phyloP scores from a whole-genome alignment of 1,284 basidiomycete genomes.

The Cutaneotrichosporon cavernicola region DNA sequence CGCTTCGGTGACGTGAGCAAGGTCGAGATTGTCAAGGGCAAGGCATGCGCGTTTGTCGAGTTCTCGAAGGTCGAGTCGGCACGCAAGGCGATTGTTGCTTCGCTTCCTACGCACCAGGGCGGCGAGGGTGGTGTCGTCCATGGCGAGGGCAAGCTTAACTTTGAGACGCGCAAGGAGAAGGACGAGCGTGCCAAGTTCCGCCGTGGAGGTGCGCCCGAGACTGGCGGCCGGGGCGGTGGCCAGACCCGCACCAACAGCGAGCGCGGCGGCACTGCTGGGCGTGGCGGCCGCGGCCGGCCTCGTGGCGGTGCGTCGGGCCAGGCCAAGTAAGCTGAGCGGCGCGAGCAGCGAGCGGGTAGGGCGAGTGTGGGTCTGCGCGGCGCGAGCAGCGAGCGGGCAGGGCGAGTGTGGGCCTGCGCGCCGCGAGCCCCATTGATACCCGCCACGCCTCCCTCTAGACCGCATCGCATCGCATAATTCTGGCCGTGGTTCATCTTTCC shows the following conservation, averaged over 20 bases:
- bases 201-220: conserved; percentile 21
- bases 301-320: conserved; percentile 22
- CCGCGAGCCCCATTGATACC: background rate
- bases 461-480: conserved; percentile 9
- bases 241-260: conserved; percentile 13
- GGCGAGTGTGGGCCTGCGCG: conserved; percentile 3
- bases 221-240: conserved; percentile 14
- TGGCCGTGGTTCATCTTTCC: conserved; percentile 13
- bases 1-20: conserved; percentile 86
- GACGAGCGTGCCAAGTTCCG: conserved; percentile 60
- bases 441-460: conserved; percentile 9
- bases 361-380: conserved; percentile 1
- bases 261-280: conserved; percentile 11
- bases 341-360: background rate
- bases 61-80: conserved; percentile 77
- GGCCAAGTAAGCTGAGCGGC: conserved; percentile 16
- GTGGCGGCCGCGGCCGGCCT: conserved; percentile 23
- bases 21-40: conserved; percentile 79
- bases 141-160: conserved; percentile 63
- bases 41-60: conserved; percentile 94
- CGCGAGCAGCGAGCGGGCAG: conserved; percentile 1
- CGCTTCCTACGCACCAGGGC: conserved; percentile 64
- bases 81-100: conserved; percentile 75
- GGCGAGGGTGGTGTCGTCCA: conserved; percentile 83
- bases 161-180: conserved; percentile 88